phyloP scores from a whole-genome alignment of 2,329 filamentous ascomycete genomes.

The Pseudovirgaria hyperparasitica region DNA sequence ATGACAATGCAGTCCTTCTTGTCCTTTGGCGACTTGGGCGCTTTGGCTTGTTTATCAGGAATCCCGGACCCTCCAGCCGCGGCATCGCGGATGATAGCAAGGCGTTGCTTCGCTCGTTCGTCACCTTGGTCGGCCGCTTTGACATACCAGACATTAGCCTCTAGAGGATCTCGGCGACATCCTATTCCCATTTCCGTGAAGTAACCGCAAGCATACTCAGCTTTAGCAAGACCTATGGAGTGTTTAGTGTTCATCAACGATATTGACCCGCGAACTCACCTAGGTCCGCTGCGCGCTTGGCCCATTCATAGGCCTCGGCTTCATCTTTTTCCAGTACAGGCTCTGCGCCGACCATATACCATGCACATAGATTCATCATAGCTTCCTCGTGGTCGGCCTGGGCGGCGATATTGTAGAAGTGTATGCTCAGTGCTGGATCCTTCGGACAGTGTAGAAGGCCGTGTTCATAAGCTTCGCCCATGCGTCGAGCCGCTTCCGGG shows the following conservation, averaged over 20 bases:
- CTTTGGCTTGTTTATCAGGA: conserved; percentile 9
- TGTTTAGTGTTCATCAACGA: conserved; percentile 8
- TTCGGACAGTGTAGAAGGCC: conserved; percentile 75
- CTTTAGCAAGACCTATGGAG: conserved; percentile 46
- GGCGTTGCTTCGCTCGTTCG: conserved; percentile 72
- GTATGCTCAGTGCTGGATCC: conserved; percentile 85
- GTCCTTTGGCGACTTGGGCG: conserved; percentile 22
- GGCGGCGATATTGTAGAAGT: conserved; percentile 92
- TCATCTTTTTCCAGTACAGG: conserved; percentile 91
- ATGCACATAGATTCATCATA: conserved; percentile 98
- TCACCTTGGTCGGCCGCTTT: conserved; percentile 87
- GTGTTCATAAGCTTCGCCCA: conserved; percentile 96
- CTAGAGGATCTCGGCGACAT: conserved; percentile 82
- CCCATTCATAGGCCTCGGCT: conserved; percentile 94
- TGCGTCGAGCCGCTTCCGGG: conserved; percentile 67
- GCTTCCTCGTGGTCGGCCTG: conserved; percentile 70
- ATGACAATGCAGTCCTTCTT: conserved; percentile 27
- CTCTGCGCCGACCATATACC: conserved; percentile 94
- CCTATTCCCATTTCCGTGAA: conserved; percentile 99
- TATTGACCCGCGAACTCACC: conserved; percentile 44
- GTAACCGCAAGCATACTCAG: conserved; percentile 91
- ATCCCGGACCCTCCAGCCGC: conserved; percentile 42
- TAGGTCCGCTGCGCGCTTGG: conserved; percentile 68
- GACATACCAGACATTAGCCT: conserved; percentile 98
- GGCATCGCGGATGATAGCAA: conserved; percentile 77